Evolutionary conservation across 2,329 filamentous ascomycete genomes (phyloP).

Genomic region (Aspergillus chevalieri): DNA sequence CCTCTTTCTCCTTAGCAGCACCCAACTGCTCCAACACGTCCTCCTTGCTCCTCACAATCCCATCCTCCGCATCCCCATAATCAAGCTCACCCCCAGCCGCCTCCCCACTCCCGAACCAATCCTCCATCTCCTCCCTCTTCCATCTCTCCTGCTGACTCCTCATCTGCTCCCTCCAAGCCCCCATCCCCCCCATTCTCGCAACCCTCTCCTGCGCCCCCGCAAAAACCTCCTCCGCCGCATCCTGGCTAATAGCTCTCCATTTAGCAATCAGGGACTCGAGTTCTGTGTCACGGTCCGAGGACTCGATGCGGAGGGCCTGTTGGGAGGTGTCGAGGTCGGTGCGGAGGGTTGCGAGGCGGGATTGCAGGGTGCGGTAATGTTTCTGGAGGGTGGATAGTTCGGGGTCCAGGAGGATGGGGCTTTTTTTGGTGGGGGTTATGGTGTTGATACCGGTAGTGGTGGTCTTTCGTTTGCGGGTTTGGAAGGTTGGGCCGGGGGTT

Average conservation of each 20-base stretch:
- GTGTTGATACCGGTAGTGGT: constrained; percentile 3
- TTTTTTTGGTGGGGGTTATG: constrained; percentile 6
- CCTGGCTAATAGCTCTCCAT: constrained; percentile 57
- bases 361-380: constrained; percentile 27
- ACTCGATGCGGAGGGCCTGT: constrained; percentile 50
- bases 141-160: constrained; percentile 41
- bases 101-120: constrained; percentile 29
- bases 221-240: constrained; percentile 64
- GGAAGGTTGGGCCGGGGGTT: constrained; percentile 1
- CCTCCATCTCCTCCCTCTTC: constrained; percentile 29
- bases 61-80: constrained; percentile 33
- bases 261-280: constrained; percentile 51
- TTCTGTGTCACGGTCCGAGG: constrained; percentile 45
- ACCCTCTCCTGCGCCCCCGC: constrained; percentile 54
- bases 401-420: constrained; percentile 15
- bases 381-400: constrained; percentile 30
- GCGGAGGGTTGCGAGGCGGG: constrained; percentile 25
- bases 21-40: constrained; percentile 39
- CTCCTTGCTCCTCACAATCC: constrained; percentile 27
- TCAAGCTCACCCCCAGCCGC: constrained; percentile 27
- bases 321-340: constrained; percentile 45
- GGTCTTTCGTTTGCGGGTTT: constrained; percentile 5
- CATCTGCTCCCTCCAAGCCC: constrained; percentile 48
- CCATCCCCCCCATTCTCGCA: constrained; percentile 57
- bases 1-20: constrained; percentile 27